A percentile compares a stretch with the other conserved stretches of the same genome.
Conservation (phyloP, 2,329 filamentous ascomycete species). For the Penicillium rolfsii region DNA sequence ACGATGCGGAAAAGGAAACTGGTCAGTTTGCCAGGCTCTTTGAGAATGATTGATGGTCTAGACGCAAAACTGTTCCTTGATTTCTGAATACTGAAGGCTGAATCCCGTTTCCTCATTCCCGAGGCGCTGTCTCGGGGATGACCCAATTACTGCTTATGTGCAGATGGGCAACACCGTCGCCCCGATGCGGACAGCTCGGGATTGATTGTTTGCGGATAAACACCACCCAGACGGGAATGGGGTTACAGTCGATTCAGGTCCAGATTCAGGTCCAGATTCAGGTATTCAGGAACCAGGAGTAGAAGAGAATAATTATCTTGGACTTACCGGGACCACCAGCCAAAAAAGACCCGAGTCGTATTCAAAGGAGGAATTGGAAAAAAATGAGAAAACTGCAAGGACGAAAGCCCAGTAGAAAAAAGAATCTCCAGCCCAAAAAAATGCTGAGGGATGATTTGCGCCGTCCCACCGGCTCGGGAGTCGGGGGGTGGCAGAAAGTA, state of each 20-base stretch:
- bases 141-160: conserved; percentile 3
- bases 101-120: background rate
- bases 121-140: background rate
- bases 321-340: conserved; percentile 24
- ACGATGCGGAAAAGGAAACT: background rate
- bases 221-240: background rate
- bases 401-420: background rate
- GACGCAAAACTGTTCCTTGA: background rate
- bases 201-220: conserved; percentile 5
- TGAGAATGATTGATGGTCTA: background rate
- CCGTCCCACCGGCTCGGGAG: conserved; percentile 26
- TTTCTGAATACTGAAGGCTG: too few species aligned
- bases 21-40: background rate
- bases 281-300: conserved; percentile 1
- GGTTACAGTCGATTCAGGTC: background rate
- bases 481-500: conserved; percentile 13
- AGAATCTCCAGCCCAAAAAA: conserved; percentile 17
- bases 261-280: too few species aligned
- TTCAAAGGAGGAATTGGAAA: background rate
- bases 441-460: conserved; percentile 28
- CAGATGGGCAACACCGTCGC: background rate
- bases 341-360: conserved; percentile 10
- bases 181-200: conserved; percentile 7
- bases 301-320: background rate
- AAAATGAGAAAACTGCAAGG: background rate